Percentiles rank a stretch among this genome's conserved stretches.
These are phyloP conservation scores for Bimuria novae-zelandiae DNA, from an alignment of 2,329 filamentous ascomycete species.

Conservation along the genomic window DNA sequence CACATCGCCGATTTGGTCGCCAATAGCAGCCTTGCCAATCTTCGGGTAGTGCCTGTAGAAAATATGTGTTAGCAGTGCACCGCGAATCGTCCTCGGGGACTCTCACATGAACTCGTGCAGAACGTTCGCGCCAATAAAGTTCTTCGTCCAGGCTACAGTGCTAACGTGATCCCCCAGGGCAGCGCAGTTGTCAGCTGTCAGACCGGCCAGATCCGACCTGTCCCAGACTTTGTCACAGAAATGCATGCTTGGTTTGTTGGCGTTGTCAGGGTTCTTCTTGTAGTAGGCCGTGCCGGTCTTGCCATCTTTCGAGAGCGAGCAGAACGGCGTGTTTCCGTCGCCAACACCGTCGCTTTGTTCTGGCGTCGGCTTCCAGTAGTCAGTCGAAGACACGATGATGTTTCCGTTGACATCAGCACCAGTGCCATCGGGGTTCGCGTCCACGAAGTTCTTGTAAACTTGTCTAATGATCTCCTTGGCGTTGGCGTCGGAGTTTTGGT, in stretches of 20 bases:
- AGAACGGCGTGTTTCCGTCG: constrained; percentile 9
- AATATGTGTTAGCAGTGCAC: no score
- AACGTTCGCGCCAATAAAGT: constrained; percentile 1
- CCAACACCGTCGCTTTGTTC: not conserved
- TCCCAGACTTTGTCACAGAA: constrained; percentile 12
- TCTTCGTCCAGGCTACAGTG: constrained; percentile 4
- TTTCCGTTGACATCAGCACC: not conserved
- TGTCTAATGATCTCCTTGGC: constrained; percentile 3
- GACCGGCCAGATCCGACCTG: constrained; percentile 1
- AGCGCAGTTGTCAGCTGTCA: constrained; percentile 2
- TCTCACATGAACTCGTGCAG: constrained; percentile 7
- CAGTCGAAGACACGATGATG: not conserved
- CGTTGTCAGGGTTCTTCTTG: constrained; percentile 3
- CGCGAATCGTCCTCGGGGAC: no score
- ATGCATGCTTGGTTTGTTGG: constrained; percentile 10
- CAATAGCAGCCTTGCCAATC: constrained; percentile 2
- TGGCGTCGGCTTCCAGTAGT: not conserved
- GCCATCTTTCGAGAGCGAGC: constrained; percentile 1
- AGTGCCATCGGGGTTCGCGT: not conserved
- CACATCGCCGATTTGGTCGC: not conserved
- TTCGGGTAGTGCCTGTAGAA: constrained; percentile 1
- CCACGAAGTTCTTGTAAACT: constrained; percentile 6
- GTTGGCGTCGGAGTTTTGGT: constrained; percentile 5
- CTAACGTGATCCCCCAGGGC: not conserved
- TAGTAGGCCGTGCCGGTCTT: constrained; percentile 12